Evolutionary conservation across 768 basidiomycete genomes (phyloP).

Genomic region (Leccinum longicurvipes): DNA sequence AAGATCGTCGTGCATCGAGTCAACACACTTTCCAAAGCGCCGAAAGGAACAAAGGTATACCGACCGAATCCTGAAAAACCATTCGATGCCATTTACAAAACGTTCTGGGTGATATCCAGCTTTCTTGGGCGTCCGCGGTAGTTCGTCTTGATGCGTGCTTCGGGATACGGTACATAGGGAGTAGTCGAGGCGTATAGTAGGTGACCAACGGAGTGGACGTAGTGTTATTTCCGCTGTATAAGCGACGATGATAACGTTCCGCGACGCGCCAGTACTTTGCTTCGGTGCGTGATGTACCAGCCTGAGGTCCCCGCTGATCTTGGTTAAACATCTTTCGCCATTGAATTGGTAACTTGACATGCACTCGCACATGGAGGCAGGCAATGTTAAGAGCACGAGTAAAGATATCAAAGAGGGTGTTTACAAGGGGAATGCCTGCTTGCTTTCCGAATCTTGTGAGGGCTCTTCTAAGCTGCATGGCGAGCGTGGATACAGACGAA

Average conservation of each 20-base stretch:
- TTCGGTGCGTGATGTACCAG: slow-evolving; percentile 22
- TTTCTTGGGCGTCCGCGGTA: slow-evolving; percentile 20
- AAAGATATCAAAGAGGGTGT: slow-evolving; percentile 10
- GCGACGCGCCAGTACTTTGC: slow-evolving; percentile 32
- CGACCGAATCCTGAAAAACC: slow-evolving; percentile 40
- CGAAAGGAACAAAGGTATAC: slow-evolving; percentile 10
- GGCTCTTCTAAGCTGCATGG: slow-evolving; percentile 6
- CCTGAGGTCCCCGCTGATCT: neutral
- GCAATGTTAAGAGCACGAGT: slow-evolving; percentile 12
- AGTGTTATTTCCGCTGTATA: slow-evolving; percentile 21
- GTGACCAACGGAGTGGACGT: slow-evolving; percentile 24
- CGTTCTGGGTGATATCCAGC: slow-evolving; percentile 31
- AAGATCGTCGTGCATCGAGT: neutral
- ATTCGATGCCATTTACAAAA: slow-evolving; percentile 49
- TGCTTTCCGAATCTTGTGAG: neutral
- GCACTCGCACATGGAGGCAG: slow-evolving; percentile 16
- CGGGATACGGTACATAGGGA: slow-evolving; percentile 36
- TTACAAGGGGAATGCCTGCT: neutral
- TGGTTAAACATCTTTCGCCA: slow-evolving; percentile 5
- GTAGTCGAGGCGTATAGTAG: slow-evolving; percentile 37
- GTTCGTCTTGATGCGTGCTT: neutral
- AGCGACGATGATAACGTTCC: slow-evolving; percentile 23
- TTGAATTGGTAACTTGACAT: slow-evolving; percentile 4
- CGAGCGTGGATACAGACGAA: slow-evolving; percentile 1
- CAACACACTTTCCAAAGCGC: neutral